phyloP scores from a whole-genome alignment of 2,329 filamentous ascomycete genomes.

The Colletotrichum musae region DNA sequence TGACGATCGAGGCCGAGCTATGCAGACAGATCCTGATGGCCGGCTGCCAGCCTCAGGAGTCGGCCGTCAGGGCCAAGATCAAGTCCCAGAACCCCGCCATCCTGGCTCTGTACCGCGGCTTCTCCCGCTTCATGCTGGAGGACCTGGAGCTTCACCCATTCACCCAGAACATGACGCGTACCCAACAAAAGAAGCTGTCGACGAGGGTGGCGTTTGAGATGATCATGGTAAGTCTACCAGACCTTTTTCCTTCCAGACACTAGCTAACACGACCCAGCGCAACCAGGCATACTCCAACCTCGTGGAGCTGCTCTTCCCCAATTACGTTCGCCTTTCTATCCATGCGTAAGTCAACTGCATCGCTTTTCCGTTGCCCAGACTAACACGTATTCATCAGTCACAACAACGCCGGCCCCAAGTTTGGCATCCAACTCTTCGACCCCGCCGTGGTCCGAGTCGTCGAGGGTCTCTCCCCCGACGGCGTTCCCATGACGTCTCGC shows the following conservation, averaged over 20 bases:
- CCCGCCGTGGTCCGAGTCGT: conserved; percentile 49
- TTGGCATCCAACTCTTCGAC: conserved; percentile 57
- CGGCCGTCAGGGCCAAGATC: conserved; percentile 46
- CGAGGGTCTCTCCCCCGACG: conserved; percentile 48
- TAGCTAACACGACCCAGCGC: conserved; percentile 44
- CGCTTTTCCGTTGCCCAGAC: background rate
- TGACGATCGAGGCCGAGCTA: conserved; percentile 48
- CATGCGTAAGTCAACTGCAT: conserved; percentile 53
- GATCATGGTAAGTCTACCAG: conserved; percentile 46
- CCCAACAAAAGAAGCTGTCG: conserved; percentile 49
- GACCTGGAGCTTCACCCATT: conserved; percentile 48
- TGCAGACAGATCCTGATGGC: conserved; percentile 52
- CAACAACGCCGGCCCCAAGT: conserved; percentile 57
- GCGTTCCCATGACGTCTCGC: conserved; percentile 39
- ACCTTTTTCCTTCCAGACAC: background rate
- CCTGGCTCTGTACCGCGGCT: conserved; percentile 70
- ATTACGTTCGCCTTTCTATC: conserved; percentile 62
- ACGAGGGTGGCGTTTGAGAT: conserved; percentile 51
- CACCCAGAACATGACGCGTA: conserved; percentile 46
- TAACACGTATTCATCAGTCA: conserved; percentile 44
- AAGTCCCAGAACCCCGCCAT: conserved; percentile 48
- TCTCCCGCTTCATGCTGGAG: conserved; percentile 70
- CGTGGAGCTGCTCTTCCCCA: conserved; percentile 60
- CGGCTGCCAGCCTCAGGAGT: conserved; percentile 52
- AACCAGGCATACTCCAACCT: conserved; percentile 65